These are phyloP conservation scores for Aspergillus sclerotiicarbonarius DNA, from an alignment of 495 filamentous ascomycete species.

Conservation along the genomic window DNA sequence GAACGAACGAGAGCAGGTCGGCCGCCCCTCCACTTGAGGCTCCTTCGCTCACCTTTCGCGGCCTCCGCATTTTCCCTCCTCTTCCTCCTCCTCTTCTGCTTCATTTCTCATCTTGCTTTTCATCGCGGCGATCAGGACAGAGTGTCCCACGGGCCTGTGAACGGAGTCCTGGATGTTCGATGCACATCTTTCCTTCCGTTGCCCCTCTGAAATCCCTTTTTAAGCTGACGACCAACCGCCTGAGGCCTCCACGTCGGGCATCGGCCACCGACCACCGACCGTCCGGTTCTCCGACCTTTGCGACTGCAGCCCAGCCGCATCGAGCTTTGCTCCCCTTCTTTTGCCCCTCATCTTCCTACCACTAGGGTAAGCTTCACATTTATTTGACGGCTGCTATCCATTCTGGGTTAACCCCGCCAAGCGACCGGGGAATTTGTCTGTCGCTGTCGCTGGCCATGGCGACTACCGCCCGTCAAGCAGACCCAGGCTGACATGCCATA, in stretches of 20 bases:
- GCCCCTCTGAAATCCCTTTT: too few species aligned
- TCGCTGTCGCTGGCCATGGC: neutral
- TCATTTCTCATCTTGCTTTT: neutral
- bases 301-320: neutral
- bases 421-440: neutral
- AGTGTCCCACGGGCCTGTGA: too few species aligned
- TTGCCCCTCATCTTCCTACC: neutral
- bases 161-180: too few species aligned
- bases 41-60: conserved; percentile 3
- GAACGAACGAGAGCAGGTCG: neutral
- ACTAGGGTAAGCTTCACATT: conserved; percentile 1
- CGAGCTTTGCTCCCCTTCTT: neutral
- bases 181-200: too few species aligned
- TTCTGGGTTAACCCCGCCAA: neutral
- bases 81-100: too few species aligned
- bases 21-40: conserved; percentile 1
- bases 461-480: neutral
- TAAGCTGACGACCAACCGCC: neutral
- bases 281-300: conserved; percentile 10
- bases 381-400: neutral
- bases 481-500: conserved; percentile 14
- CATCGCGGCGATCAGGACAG: too few species aligned
- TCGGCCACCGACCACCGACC: conserved; percentile 14
- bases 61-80: conserved; percentile 25
- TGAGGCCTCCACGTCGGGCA: conserved; percentile 9